Base-by-base conservation (phyloP, 2,329 filamentous ascomycete species). In the Colletotrichum truncatum region DNA sequence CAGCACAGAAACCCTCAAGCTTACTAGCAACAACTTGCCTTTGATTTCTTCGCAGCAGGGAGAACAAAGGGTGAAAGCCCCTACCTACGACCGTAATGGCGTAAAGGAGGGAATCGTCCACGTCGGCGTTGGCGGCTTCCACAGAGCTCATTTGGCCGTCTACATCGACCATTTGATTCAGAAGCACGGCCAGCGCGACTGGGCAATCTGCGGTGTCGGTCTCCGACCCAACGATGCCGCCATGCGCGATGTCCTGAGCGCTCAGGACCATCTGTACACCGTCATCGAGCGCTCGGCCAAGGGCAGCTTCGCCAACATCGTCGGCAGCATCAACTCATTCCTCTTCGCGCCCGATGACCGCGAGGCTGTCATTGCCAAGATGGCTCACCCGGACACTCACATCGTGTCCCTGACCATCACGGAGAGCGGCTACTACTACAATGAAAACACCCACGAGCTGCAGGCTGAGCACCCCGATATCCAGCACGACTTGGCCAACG, bases 351-450 rank as follows among this genome's bases (percentile, higher is more conserved):
- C 83, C 5, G 84, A 85, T 69, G 70, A 85, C 73, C 79, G 81
- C 52, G 78, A 84, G 75, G 82, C 82, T 34, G 83, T 85, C 66
- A 80, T 86, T 30, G 80, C 78, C 70, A 86, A 86, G 78, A 85
- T 86, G 83, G 84, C 84, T 2, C 79, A 85, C 75, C 78, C 81
- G 0, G 82, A 85, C 70, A 86, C 84, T 11, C 81, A 79, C 71
- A 86, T 86, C 66, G 84, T 86, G 30, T 86, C 84, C 14, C 72
- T 86, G 73, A 86, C 84, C 71, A 86, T 86, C 72, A 86, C 84
- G 43, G 84, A 86, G 76, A 84, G 81, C 70, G 84, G 84, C 67
- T 86, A 86, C 80, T 86, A 83, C 77, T 85, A 85, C 78, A 84
- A 86, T 72, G 84, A 86, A 72, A 85, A 86, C 78, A 83, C 83